phyloP scores from a whole-genome alignment of 108 stramenopile genomes.

The Cylindrotheca fusiformis region DNA sequence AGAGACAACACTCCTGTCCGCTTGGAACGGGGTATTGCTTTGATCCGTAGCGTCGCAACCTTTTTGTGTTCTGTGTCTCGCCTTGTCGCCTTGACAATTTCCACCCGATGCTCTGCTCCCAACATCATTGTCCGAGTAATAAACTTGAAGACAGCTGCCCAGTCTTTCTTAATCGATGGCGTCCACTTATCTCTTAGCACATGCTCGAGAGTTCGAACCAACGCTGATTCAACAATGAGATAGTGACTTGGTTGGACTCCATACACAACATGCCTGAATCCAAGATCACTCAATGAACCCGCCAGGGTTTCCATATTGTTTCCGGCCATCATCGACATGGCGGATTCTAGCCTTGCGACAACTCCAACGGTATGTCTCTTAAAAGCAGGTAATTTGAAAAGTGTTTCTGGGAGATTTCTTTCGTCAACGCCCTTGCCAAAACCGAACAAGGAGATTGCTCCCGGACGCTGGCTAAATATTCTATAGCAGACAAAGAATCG shows the following conservation, averaged over 20 bases:
- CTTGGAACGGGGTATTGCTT: neutral
- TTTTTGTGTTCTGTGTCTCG: slow-evolving; percentile 2
- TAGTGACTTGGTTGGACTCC: slow-evolving; percentile 32
- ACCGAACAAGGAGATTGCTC: slow-evolving; percentile 7
- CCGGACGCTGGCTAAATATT: slow-evolving; percentile 32
- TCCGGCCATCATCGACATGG: slow-evolving; percentile 23
- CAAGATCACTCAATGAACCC: slow-evolving; percentile 8
- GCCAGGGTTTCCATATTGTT: slow-evolving; percentile 19
- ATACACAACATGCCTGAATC: slow-evolving; percentile 26
- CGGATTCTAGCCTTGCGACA: slow-evolving; percentile 24
- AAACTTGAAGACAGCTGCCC: slow-evolving; percentile 17
- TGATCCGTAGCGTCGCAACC: neutral
- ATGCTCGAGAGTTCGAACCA: slow-evolving; percentile 27
- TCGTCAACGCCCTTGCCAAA: slow-evolving; percentile 2
- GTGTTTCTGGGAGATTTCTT: slow-evolving; percentile 14
- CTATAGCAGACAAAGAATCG: slow-evolving; percentile 1
- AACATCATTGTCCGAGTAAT: slow-evolving; percentile 15
- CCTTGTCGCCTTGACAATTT: slow-evolving; percentile 6
- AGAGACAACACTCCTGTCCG: neutral
- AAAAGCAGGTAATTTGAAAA: slow-evolving; percentile 24
- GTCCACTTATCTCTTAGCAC: slow-evolving; percentile 33
- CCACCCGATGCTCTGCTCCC: slow-evolving; percentile 7
- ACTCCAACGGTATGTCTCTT: slow-evolving; percentile 24
- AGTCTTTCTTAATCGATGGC: slow-evolving; percentile 18
- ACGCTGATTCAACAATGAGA: slow-evolving; percentile 29